phyloP scores from a whole-genome alignment of 1,284 basidiomycete genomes.

The Puccinia coronata region DNA sequence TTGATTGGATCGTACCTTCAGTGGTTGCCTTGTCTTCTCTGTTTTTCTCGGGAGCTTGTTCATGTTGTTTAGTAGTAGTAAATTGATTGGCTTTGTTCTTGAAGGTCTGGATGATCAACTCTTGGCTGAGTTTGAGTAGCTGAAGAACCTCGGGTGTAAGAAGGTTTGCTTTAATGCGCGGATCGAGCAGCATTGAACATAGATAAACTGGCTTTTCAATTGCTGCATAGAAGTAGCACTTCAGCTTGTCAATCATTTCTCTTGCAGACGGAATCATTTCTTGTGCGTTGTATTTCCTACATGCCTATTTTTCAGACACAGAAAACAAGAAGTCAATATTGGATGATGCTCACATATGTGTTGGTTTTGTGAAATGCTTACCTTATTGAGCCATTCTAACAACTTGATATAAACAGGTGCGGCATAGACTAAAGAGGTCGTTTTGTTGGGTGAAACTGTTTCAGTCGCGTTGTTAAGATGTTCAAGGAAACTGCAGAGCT shows the following conservation, averaged over 20 bases:
- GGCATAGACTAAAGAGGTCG: not conserved
- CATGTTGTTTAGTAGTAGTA: not conserved
- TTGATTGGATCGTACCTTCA: not conserved
- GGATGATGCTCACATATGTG: not conserved
- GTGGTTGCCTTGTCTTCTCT: too few relatives aligned
- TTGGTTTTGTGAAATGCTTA: not conserved
- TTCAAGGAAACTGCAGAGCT: not conserved
- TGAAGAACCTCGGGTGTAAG: not conserved
- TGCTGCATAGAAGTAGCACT: not conserved
- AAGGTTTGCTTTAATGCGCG: not conserved
- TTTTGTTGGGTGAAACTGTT: not conserved
- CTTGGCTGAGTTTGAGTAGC: not conserved
- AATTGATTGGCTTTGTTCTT: constrained; percentile 8
- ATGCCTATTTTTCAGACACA: not conserved
- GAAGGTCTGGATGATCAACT: not conserved
- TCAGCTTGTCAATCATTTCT: not conserved
- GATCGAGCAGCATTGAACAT: not conserved
- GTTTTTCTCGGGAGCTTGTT: not conserved
- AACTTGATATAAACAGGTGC: not conserved
- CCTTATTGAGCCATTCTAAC: not conserved
- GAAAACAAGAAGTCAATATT: not conserved
- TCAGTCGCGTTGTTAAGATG: not conserved
- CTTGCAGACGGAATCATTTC: not conserved
- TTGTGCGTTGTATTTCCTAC: not conserved
- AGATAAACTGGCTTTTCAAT: not conserved